Percentiles rank a stretch among this genome's conserved stretches.
phyloP scores from a whole-genome alignment of 371 early-diverging fungal species.

The Mortierella sp. region DNA sequence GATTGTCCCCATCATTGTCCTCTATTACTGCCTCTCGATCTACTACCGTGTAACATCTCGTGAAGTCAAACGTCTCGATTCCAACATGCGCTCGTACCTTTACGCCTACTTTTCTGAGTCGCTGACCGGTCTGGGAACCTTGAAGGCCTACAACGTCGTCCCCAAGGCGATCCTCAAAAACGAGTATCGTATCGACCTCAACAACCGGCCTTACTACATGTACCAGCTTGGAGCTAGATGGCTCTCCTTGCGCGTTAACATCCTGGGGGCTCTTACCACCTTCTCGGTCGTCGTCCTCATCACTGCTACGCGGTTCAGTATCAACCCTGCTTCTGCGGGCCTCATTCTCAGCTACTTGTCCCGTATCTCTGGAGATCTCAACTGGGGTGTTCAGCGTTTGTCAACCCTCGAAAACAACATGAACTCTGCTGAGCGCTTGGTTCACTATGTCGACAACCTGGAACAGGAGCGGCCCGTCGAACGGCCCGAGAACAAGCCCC shows the following conservation, averaged over 20 bases:
- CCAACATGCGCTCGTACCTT: conserved; percentile 84
- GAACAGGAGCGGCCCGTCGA: conserved; percentile 43
- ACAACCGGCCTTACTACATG: conserved; percentile 51
- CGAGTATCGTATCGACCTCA: conserved; percentile 58
- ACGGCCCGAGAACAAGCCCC: conserved; percentile 65
- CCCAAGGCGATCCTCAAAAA: conserved; percentile 72
- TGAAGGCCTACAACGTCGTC: conserved; percentile 82
- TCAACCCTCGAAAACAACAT: conserved; percentile 71
- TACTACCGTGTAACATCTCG: conserved; percentile 74
- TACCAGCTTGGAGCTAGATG: conserved; percentile 48
- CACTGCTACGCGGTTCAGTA: conserved; percentile 36
- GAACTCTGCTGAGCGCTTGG: conserved; percentile 79
- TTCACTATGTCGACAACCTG: conserved; percentile 65
- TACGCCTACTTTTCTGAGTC: conserved; percentile 89
- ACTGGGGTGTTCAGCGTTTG: conserved; percentile 50
- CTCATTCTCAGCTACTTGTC: conserved; percentile 48
- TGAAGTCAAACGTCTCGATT: conserved; percentile 88
- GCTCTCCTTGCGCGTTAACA: conserved; percentile 55
- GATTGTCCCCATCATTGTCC: conserved; percentile 27
- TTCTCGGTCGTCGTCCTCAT: conserved; percentile 47
- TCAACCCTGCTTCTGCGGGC: conserved; percentile 44
- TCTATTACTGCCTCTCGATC: conserved; percentile 37
- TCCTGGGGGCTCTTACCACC: conserved; percentile 33
- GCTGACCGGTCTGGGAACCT: conserved; percentile 78
- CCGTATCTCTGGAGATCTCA: conserved; percentile 48